These are phyloP conservation scores for Funneliformis mosseae DNA, from an alignment of 192 early-diverging fungal species.

Conservation along the genomic window DNA sequence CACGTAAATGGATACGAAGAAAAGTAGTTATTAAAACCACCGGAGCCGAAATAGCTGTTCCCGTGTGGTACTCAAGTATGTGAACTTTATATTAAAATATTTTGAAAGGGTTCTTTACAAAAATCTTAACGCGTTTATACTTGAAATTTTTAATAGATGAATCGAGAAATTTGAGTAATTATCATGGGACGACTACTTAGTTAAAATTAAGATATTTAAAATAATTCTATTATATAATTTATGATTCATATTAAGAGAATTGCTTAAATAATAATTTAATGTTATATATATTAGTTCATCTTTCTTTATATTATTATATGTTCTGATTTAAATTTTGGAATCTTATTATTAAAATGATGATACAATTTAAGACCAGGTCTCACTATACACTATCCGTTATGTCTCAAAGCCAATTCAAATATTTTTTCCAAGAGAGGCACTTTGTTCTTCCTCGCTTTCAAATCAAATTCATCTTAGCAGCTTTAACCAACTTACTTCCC, in stretches of 20 bases:
- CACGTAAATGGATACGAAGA: conserved; percentile 22
- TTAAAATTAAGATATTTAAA: not conserved
- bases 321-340: not conserved
- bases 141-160: conserved; percentile 10
- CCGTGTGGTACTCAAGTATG: conserved; percentile 21
- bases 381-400: not conserved
- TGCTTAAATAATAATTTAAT: not conserved
- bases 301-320: not conserved
- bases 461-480: conserved; percentile 2
- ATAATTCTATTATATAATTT: not conserved
- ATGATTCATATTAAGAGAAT: not conserved
- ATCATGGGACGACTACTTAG: not conserved
- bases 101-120: not conserved
- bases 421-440: not conserved
- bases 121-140: no score
- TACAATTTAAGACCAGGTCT: not conserved
- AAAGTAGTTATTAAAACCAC: conserved; percentile 21
- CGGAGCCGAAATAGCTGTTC: conserved; percentile 15
- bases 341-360: not conserved
- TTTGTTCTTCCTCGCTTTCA: not conserved
- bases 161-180: conserved; percentile 1
- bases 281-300: not conserved
- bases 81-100: not conserved
- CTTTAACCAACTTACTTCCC: conserved; percentile 11
- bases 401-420: not conserved